Evolutionary conservation across 2,329 filamentous ascomycete species (phyloP).

Genomic region (Emergomyces orientalis): DNA sequence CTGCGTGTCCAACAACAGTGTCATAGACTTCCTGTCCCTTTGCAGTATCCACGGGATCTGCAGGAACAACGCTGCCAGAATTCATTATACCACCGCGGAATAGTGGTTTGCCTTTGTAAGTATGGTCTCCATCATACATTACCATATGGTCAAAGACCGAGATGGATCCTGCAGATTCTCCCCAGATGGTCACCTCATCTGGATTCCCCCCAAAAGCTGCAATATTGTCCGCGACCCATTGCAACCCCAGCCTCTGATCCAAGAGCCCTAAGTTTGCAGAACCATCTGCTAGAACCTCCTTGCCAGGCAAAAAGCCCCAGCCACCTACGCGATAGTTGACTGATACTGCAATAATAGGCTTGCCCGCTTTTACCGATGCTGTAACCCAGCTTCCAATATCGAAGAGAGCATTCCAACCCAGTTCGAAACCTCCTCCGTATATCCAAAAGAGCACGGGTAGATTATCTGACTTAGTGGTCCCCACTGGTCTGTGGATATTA

Average conservation of each 20-base stretch:
- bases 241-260: constrained; percentile 61
- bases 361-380: constrained; percentile 39
- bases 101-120: constrained; percentile 63
- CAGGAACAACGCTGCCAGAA: constrained; percentile 55
- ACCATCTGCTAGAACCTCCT: constrained; percentile 58
- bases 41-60: constrained; percentile 53
- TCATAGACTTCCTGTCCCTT: constrained; percentile 54
- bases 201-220: constrained; percentile 69
- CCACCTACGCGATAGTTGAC: constrained; percentile 70
- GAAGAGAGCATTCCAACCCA: constrained; percentile 40
- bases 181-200: constrained; percentile 70
- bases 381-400: constrained; percentile 28
- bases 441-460: constrained; percentile 64
- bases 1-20: constrained; percentile 38
- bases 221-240: constrained; percentile 74
- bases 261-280: constrained; percentile 61
- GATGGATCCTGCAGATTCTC: constrained; percentile 61
- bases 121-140: constrained; percentile 61
- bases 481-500: constrained; percentile 50
- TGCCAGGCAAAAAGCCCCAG: constrained; percentile 64
- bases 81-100: constrained; percentile 75
- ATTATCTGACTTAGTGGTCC: constrained; percentile 45
- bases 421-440: constrained; percentile 49
- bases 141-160: constrained; percentile 69
- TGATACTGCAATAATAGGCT: constrained; percentile 64